These are phyloP conservation scores for Jacaranda mimosifolia DNA, from an alignment of 257 asterid genomes.

Conservation along the genomic window DNA sequence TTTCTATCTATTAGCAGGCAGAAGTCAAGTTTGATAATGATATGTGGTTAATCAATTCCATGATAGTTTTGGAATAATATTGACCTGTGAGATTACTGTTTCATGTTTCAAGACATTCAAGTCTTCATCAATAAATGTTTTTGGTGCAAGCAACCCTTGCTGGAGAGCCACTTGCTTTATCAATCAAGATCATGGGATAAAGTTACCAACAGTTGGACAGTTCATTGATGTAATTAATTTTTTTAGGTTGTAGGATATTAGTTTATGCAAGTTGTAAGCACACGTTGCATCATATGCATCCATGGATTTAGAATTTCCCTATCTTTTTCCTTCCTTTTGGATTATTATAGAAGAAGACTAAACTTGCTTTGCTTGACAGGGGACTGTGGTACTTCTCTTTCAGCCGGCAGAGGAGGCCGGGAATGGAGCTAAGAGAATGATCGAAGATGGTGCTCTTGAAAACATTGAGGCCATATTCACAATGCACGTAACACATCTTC, in stretches of 20 bases:
- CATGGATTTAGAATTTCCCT: background rate
- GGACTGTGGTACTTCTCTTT: conserved; percentile 81
- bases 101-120: background rate
- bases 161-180: conserved; percentile 27
- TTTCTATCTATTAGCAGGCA: background rate
- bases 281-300: conserved; percentile 23
- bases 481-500: conserved; percentile 74
- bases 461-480: conserved; percentile 87
- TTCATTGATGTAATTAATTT: conserved; percentile 13
- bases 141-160: background rate
- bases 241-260: background rate
- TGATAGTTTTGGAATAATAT: background rate
- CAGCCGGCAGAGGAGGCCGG: conserved; percentile 99
- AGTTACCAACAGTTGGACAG: background rate
- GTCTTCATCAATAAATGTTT: background rate
- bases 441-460: conserved; percentile 77
- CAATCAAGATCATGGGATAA: background rate
- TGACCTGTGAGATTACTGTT: background rate
- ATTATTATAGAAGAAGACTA: too few species aligned
- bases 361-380: conserved; percentile 50
- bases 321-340: background rate
- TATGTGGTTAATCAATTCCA: background rate
- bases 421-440: conserved; percentile 94
- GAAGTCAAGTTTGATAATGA: background rate
- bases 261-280: conserved; percentile 24